phyloP scores from a whole-genome alignment of 257 asterid species.

The Thymus quinquecostatus region DNA sequence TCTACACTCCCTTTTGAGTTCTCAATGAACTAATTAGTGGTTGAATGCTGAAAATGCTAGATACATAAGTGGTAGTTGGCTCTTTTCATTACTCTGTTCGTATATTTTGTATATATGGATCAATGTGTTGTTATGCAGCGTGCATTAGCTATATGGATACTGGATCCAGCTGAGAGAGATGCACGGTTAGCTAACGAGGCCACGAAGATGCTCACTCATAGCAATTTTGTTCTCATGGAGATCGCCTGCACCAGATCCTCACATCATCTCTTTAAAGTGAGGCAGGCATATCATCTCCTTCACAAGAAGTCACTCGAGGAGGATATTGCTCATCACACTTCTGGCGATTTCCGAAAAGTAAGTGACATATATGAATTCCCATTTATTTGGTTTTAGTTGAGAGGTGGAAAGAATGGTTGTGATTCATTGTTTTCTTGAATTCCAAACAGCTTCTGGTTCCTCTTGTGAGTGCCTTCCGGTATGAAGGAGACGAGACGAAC shows the following conservation, averaged over 20 bases:
- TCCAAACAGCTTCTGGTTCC: constrained; percentile 83
- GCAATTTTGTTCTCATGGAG: constrained; percentile 73
- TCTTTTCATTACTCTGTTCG: background rate
- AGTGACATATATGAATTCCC: background rate
- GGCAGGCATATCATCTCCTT: constrained; percentile 68
- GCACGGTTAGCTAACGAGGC: constrained; percentile 75
- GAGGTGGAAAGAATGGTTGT: background rate
- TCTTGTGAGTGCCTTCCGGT: constrained; percentile 80
- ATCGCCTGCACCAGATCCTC: constrained; percentile 82
- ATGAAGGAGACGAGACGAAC: constrained; percentile 82
- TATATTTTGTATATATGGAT: background rate
- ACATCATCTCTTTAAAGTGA: constrained; percentile 61
- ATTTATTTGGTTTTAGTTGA: background rate
- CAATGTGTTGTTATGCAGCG: constrained; percentile 43
- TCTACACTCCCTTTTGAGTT: background rate
- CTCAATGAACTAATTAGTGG: no score
- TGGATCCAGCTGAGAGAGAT: constrained; percentile 84
- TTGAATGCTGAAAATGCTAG: background rate
- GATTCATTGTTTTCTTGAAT: constrained; percentile 16
- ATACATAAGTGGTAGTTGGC: background rate
- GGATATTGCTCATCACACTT: constrained; percentile 82
- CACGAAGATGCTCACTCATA: constrained; percentile 57
- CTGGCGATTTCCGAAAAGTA: constrained; percentile 86
- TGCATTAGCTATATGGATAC: constrained; percentile 69
- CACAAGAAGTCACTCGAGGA: constrained; percentile 87